Percentiles rank a stretch among this genome's conserved stretches.
Evolutionary conservation across 2,329 filamentous ascomycete species (phyloP).

Genomic region (Calonectria fujianensis): DNA sequence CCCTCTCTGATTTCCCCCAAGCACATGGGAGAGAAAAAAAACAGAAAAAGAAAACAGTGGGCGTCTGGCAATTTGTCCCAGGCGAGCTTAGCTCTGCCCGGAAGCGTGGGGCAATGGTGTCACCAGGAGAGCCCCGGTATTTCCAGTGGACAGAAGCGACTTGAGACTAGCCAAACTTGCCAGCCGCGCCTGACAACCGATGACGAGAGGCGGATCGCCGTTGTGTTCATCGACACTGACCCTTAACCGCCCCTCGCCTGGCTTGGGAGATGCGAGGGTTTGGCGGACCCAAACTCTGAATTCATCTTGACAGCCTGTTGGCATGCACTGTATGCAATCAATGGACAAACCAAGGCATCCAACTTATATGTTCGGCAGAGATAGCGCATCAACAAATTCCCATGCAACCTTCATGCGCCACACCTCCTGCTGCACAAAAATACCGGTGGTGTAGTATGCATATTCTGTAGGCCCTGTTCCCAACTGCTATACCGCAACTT

Average conservation of each 20-base stretch:
- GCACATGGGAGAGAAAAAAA: constrained; percentile 8
- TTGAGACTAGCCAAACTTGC: constrained; percentile 40
- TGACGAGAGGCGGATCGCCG: constrained; percentile 14
- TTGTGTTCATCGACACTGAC: constrained; percentile 11
- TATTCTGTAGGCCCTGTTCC: constrained; percentile 16
- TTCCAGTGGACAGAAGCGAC: constrained; percentile 41
- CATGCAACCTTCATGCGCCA: constrained; percentile 4
- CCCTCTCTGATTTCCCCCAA: constrained; percentile 47
- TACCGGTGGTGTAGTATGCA: constrained; percentile 5
- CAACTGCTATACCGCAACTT: constrained; percentile 4
- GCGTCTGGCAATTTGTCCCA: constrained; percentile 46
- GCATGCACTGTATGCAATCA: constrained; percentile 17
- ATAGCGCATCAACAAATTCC: neutral
- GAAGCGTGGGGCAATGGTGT: constrained; percentile 50
- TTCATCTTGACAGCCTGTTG: neutral
- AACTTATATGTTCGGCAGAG: constrained; percentile 30
- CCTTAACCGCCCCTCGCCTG: neutral
- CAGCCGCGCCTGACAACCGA: constrained; percentile 20
- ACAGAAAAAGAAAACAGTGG: constrained; percentile 43
- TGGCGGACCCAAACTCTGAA: constrained; percentile 34
- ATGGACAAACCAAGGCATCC: constrained; percentile 9
- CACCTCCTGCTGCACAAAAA: constrained; percentile 20
- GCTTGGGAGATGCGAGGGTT: constrained; percentile 20
- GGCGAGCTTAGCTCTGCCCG: constrained; percentile 50
- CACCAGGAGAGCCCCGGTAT: constrained; percentile 36